These are phyloP conservation scores for Myriangium duriaei DNA, from an alignment of 2,329 filamentous ascomycete species.

Conservation along the genomic window DNA sequence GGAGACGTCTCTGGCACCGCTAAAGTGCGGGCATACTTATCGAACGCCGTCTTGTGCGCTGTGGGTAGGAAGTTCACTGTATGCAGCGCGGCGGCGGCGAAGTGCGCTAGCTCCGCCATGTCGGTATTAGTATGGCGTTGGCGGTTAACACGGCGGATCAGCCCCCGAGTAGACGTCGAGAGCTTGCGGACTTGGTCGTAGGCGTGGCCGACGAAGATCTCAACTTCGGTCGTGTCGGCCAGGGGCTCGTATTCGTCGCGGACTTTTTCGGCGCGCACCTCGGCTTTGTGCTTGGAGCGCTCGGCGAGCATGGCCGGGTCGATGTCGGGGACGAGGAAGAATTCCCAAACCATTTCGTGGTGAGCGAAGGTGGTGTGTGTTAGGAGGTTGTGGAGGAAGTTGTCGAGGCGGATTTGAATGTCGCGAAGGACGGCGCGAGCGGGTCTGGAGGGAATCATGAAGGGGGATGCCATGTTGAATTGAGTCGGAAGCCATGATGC, in stretches of 20 bases:
- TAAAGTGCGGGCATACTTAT: conserved; percentile 56
- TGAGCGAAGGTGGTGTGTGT: conserved; percentile 85
- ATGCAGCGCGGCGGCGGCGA: conserved; percentile 39
- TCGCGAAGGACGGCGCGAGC: conserved; percentile 78
- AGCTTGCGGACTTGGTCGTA: conserved; percentile 79
- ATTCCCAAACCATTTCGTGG: conserved; percentile 98
- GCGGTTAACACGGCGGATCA: conserved; percentile 67
- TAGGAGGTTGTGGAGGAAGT: conserved; percentile 76
- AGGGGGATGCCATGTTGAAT: conserved; percentile 67
- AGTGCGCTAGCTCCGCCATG: conserved; percentile 51
- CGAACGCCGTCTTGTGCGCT: conserved; percentile 56
- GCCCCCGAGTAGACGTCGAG: conserved; percentile 68
- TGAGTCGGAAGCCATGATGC: conserved; percentile 87
- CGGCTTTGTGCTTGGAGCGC: conserved; percentile 74
- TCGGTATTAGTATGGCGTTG: conserved; percentile 55
- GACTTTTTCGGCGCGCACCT: conserved; percentile 69
- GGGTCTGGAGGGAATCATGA: conserved; percentile 85
- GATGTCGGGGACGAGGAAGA: conserved; percentile 91
- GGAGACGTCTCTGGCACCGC: conserved; percentile 61
- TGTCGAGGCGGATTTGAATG: conserved; percentile 74
- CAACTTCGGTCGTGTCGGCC: conserved; percentile 68
- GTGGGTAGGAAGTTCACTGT: conserved; percentile 55
- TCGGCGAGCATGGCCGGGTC: conserved; percentile 83
- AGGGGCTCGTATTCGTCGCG: conserved; percentile 81
- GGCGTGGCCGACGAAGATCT: conserved; percentile 84